These are phyloP conservation scores for Cladochytrium replicatum DNA, from an alignment of 192 early-diverging fungal species.

Conservation along the genomic window DNA sequence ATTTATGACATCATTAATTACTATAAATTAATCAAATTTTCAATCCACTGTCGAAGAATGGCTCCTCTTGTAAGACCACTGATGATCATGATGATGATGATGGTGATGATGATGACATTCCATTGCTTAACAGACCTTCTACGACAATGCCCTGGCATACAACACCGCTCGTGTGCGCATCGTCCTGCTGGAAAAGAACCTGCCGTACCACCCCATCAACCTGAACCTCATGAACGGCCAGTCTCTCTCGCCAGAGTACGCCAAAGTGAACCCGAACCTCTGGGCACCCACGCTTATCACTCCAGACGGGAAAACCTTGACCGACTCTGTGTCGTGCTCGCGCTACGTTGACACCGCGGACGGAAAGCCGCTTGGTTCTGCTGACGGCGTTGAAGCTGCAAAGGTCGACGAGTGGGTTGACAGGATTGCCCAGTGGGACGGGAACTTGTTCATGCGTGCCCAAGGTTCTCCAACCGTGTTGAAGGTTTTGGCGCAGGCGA, in stretches of 20 bases:
- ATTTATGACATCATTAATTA: too few relatives aligned
- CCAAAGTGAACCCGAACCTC: neutral
- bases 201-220: neutral
- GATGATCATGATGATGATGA: too few relatives aligned
- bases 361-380: neutral
- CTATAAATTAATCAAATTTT: too few relatives aligned
- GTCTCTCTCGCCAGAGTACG: neutral
- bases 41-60: too few relatives aligned
- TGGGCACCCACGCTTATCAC: neutral
- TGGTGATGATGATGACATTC: too few relatives aligned
- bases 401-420: neutral
- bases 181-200: neutral
- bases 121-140: too few relatives aligned
- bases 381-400: neutral
- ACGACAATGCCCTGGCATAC: neutral
- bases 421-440: neutral
- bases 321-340: neutral
- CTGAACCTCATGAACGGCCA: neutral
- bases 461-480: neutral
- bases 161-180: neutral
- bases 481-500: neutral
- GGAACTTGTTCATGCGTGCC: neutral
- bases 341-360: neutral
- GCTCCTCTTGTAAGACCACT: too few relatives aligned
- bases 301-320: neutral